Percentiles rank a stretch among this genome's conserved stretches.
These are phyloP conservation scores for Aspergillus pseudoglaucus DNA, from an alignment of 2,329 filamentous ascomycete genomes.

Conservation along the genomic window DNA sequence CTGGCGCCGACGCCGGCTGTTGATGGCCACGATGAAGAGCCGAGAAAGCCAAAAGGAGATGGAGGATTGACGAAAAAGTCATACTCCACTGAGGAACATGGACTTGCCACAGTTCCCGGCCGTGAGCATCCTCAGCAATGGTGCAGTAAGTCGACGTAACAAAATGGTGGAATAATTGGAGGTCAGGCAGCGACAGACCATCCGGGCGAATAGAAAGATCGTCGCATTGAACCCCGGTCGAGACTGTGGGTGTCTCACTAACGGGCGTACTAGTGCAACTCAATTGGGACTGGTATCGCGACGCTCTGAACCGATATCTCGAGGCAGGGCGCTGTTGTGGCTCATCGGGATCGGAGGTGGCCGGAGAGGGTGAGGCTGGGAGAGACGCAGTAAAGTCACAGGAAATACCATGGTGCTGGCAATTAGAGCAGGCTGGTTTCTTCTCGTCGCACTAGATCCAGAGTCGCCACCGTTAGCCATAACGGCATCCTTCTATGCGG, in stretches of 20 bases:
- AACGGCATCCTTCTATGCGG: background rate
- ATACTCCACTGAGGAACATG: conserved; percentile 27
- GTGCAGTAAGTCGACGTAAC: conserved; percentile 19
- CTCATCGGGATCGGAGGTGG: conserved; percentile 1
- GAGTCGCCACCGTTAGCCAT: background rate
- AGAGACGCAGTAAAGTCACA: conserved; percentile 17
- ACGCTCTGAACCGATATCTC: background rate
- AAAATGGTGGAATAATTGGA: conserved; percentile 28
- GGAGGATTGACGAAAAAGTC: conserved; percentile 24
- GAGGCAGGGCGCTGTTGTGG: conserved; percentile 10
- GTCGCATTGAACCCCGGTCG: conserved; percentile 2
- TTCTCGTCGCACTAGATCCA: conserved; percentile 28
- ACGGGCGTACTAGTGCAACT: background rate
- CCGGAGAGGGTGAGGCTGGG: background rate
- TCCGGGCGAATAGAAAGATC: conserved; percentile 2
- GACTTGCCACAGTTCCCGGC: conserved; percentile 21
- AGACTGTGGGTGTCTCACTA: background rate
- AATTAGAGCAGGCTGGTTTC: conserved; percentile 25
- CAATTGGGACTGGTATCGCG: background rate
- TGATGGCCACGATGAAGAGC: conserved; percentile 22
- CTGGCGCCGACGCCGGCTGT: conserved; percentile 9
- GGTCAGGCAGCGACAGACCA: conserved; percentile 15
- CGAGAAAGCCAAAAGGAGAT: conserved; percentile 27
- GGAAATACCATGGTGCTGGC: conserved; percentile 19
- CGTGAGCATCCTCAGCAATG: conserved; percentile 13